These are phyloP conservation scores for Fomitopsis betulina DNA, from an alignment of 1,284 basidiomycete species.

Conservation along the genomic window DNA sequence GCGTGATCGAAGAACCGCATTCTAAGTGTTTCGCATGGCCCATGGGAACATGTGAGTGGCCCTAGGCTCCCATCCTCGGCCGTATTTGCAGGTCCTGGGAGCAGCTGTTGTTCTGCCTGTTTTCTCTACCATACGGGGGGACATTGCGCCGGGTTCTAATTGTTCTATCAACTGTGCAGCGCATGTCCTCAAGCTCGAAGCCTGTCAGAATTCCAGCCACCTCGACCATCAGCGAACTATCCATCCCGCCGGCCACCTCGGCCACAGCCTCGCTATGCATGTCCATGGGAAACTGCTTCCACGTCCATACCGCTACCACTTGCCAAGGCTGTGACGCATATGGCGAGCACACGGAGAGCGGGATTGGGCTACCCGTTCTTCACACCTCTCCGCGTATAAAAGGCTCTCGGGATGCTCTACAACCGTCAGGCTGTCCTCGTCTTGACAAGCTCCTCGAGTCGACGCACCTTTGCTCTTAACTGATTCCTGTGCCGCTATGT, in stretches of 20 bases:
- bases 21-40: neutral
- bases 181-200: neutral
- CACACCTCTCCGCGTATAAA: neutral
- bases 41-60: neutral
- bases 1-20: neutral
- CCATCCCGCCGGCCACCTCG: neutral
- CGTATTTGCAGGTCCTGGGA: neutral
- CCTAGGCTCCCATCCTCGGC: neutral
- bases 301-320: neutral
- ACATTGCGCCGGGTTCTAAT: neutral
- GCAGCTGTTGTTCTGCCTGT: neutral
- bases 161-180: neutral
- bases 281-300: neutral
- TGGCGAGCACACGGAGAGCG: neutral
- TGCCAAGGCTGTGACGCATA: neutral
- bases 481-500: neutral
- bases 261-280: neutral
- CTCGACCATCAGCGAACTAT: neutral
- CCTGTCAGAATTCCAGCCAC: no score
- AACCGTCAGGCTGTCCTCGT: neutral
- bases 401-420: neutral
- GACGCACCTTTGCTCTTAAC: neutral
- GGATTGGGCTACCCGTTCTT: neutral
- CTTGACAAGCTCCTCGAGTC: neutral
- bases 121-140: neutral